A percentile compares a stretch with the other conserved stretches of the same genome.
phyloP scores from a whole-genome alignment of 2,329 filamentous ascomycete species.

The Lachnellula cervina region DNA sequence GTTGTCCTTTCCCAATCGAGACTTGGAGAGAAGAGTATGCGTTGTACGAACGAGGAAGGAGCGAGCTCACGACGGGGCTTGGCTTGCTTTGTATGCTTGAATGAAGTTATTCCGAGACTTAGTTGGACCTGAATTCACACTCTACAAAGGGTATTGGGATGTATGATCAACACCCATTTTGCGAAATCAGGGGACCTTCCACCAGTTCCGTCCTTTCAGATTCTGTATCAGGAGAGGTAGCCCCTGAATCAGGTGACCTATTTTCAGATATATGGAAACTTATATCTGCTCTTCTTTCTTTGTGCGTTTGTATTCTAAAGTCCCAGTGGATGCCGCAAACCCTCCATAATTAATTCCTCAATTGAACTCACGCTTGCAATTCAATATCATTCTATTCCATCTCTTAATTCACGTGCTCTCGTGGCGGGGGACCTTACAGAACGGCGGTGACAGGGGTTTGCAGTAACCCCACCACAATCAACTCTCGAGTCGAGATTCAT shows the following conservation, averaged over 20 bases:
- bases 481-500: background rate
- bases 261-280: too few species aligned
- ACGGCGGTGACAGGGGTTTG: slow-evolving; percentile 12
- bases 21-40: background rate
- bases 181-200: background rate
- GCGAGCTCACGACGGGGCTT: background rate
- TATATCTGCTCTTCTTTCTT: too few species aligned
- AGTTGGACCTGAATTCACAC: background rate
- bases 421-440: background rate
- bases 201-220: background rate
- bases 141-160: background rate
- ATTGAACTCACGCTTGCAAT: background rate
- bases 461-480: slow-evolving; percentile 10
- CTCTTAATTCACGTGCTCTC: slow-evolving; percentile 2
- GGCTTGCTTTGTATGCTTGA: background rate
- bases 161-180: background rate
- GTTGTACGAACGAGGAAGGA: background rate
- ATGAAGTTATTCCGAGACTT: too few species aligned
- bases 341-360: too few species aligned
- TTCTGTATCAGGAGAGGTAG: background rate
- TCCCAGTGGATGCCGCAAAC: too few species aligned
- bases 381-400: background rate
- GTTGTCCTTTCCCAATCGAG: slow-evolving; percentile 10
- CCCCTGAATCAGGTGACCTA: background rate
- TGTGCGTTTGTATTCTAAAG: too few species aligned